Conservation (phyloP, 192 early-diverging fungal genomes). For the Linnemannia exigua region DNA sequence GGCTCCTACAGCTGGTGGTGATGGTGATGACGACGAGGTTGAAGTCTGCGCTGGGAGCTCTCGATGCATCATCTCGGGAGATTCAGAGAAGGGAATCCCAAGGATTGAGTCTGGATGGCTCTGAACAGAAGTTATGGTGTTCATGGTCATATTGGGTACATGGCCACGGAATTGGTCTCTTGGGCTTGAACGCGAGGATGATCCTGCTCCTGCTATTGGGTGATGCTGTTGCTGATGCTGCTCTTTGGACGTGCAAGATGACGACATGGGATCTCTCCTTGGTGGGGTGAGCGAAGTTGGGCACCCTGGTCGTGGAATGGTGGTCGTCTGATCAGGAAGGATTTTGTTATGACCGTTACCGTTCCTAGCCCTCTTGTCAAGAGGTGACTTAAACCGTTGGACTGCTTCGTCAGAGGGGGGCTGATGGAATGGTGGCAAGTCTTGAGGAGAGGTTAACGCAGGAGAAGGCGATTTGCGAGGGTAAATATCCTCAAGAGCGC, state of each 20-base stretch:
- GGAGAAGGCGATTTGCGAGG: slow-evolving; percentile 7
- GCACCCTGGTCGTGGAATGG: neutral
- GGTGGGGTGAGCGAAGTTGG: slow-evolving; percentile 12
- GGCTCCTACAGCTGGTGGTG: neutral
- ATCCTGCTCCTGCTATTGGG: neutral
- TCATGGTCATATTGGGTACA: slow-evolving; percentile 26
- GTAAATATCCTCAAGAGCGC: slow-evolving; percentile 1
- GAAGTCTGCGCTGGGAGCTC: neutral
- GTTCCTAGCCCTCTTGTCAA: slow-evolving; percentile 1
- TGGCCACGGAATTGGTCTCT: neutral
- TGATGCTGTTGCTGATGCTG: neutral
- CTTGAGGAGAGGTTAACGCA: neutral
- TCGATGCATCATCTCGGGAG: slow-evolving; percentile 39
- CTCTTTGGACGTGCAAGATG: neutral
- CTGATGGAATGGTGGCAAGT: neutral
- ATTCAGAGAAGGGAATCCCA: slow-evolving; percentile 44
- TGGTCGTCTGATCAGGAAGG: neutral
- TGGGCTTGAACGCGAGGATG: neutral
- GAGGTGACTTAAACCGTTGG: neutral
- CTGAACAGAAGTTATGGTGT: slow-evolving; percentile 9
- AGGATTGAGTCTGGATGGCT: slow-evolving; percentile 43
- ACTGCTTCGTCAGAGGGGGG: neutral
- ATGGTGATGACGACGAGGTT: neutral
- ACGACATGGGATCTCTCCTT: neutral
- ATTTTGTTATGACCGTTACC: neutral